Evolutionary conservation across 306 rosid species (phyloP).

Genomic region (Astragalus glycyphyllos): DNA sequence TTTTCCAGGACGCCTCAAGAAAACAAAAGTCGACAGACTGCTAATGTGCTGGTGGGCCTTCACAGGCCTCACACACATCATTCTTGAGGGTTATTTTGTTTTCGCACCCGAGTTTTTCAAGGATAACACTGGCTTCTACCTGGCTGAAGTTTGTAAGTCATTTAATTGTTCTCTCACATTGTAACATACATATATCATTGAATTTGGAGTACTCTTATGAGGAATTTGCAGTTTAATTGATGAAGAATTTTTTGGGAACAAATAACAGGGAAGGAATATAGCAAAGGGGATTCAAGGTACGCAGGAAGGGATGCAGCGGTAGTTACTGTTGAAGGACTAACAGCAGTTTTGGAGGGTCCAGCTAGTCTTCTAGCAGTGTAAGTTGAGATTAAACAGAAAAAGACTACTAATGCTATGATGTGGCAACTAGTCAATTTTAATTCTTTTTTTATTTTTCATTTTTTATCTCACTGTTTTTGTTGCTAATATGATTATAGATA

Average conservation of each 20-base stretch:
- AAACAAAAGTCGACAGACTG: slow-evolving; percentile 66
- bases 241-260: neutral
- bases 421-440: no score
- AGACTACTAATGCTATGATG: slow-evolving; percentile 8
- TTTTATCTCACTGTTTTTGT: slow-evolving; percentile 1
- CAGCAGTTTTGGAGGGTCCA: slow-evolving; percentile 83
- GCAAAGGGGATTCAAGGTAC: slow-evolving; percentile 98
- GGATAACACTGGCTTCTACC: slow-evolving; percentile 70
- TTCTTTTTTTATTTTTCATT: neutral
- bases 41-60: slow-evolving; percentile 98
- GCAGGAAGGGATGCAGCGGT: slow-evolving; percentile 73
- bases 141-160: slow-evolving; percentile 91
- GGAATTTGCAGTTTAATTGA: slow-evolving; percentile 14
- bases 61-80: slow-evolving; percentile 84
- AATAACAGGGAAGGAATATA: slow-evolving; percentile 89
- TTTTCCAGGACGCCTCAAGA: slow-evolving; percentile 67
- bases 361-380: slow-evolving; percentile 86
- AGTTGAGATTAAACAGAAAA: slow-evolving; percentile 42
- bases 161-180: slow-evolving; percentile 3
- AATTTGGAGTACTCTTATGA: neutral
- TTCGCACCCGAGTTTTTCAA: slow-evolving; percentile 83
- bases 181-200: neutral
- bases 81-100: slow-evolving; percentile 84
- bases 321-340: slow-evolving; percentile 78
- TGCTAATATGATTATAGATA: slow-evolving; percentile 58